phyloP scores from a whole-genome alignment of 1,284 basidiomycete species.

The Takashimella tepidaria region DNA sequence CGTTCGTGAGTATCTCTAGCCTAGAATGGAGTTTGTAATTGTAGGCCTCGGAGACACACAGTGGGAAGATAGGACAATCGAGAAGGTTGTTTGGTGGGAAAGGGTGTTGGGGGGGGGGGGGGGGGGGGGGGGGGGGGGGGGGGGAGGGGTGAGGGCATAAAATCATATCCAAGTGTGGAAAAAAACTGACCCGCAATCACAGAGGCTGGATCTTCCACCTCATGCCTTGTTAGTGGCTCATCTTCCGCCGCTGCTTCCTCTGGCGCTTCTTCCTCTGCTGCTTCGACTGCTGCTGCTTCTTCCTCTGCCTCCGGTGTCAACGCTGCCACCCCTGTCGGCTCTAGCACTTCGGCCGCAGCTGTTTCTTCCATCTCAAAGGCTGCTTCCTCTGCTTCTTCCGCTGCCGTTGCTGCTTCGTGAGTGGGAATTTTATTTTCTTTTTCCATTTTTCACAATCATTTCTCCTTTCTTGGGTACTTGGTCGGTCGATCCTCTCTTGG shows the following conservation, averaged over 20 bases:
- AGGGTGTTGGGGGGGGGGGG: too few species aligned
- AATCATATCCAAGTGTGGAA: too few species aligned
- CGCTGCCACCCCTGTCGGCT: constrained; percentile 3
- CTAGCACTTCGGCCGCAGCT: constrained; percentile 9
- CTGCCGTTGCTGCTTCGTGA: background rate
- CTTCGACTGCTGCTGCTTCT: constrained; percentile 9
- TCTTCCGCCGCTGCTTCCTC: constrained; percentile 1
- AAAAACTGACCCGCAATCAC: too few species aligned
- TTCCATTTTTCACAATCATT: constrained; percentile 5
- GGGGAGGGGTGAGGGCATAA: too few species aligned
- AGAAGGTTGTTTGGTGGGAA: too few species aligned
- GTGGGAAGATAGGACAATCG: too few species aligned
- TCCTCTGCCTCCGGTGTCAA: constrained; percentile 5
- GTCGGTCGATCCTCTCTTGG: background rate
- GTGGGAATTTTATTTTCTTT: background rate
- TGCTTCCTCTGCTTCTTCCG: background rate
- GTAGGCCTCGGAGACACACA: too few species aligned
- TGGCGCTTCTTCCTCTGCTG: constrained; percentile 7
- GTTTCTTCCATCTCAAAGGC: constrained; percentile 2
- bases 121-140: too few species aligned
- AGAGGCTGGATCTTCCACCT: constrained; percentile 3
- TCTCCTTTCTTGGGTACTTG: too few species aligned
- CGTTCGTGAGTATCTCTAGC: constrained; percentile 36
- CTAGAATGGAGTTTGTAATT: too few species aligned
- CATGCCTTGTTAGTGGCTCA: constrained; percentile 5